phyloP scores from a whole-genome alignment of 768 basidiomycete species.

The Candolleomyces aberdarensis region DNA sequence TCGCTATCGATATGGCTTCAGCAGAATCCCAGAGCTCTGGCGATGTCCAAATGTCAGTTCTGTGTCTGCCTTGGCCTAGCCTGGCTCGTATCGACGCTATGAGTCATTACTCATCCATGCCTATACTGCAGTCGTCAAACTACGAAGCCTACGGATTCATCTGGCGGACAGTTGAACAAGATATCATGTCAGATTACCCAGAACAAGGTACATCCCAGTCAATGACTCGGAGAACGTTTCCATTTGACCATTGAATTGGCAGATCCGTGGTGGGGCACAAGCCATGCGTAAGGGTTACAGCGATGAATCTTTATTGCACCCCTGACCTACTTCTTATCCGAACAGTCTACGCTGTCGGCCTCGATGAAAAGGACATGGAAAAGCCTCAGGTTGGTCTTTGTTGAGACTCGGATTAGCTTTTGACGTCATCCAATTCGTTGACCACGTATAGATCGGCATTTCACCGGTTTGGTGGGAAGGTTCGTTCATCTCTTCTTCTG shows the following conservation, averaged over 20 bases:
- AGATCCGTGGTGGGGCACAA: slow-evolving; percentile 70
- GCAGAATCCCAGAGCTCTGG: slow-evolving; percentile 16
- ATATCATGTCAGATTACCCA: slow-evolving; percentile 73
- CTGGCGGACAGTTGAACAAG: slow-evolving; percentile 57
- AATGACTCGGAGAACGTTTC: too few relatives aligned
- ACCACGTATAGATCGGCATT: slow-evolving; percentile 71
- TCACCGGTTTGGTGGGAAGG: slow-evolving; percentile 94
- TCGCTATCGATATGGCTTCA: slow-evolving; percentile 38
- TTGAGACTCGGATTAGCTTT: background rate
- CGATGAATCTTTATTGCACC: background rate
- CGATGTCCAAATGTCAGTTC: slow-evolving; percentile 55
- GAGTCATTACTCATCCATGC: slow-evolving; percentile 11
- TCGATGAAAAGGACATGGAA: slow-evolving; percentile 77
- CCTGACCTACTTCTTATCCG: background rate
- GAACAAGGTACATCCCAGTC: slow-evolving; percentile 52
- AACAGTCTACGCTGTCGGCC: slow-evolving; percentile 74
- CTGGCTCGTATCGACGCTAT: background rate
- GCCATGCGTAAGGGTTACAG: slow-evolving; percentile 66
- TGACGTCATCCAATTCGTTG: slow-evolving; percentile 8
- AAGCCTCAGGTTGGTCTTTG: slow-evolving; percentile 67
- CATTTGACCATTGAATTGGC: background rate
- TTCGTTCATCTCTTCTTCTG: slow-evolving; percentile 20
- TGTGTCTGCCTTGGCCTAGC: background rate
- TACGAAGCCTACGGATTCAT: slow-evolving; percentile 17
- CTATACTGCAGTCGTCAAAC: slow-evolving; percentile 35